Evolutionary conservation across 73 alveolate species (phyloP).

Genomic region (Paramecium octaurelia): DNA sequence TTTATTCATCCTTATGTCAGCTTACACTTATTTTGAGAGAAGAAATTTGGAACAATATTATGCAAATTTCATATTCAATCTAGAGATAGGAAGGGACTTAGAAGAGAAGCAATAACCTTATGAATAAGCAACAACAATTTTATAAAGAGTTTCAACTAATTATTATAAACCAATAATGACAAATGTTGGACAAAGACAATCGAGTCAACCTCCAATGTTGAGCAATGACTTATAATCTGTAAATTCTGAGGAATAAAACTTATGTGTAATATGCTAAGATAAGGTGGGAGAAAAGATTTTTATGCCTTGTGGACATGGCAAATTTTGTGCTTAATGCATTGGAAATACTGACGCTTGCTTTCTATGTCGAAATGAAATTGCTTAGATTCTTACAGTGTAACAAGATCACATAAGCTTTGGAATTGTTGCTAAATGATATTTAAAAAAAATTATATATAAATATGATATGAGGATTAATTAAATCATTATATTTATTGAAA

Average conservation of each 20-base stretch:
- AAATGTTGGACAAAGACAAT: not conserved
- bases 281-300: not conserved
- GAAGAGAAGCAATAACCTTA: not conserved
- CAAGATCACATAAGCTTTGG: not conserved
- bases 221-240: not conserved
- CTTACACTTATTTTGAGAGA: not conserved
- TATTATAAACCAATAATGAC: slow-evolving; percentile 12
- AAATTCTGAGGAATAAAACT: not conserved
- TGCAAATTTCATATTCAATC: not conserved
- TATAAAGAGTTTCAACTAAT: slow-evolving; percentile 14
- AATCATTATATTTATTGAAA: not conserved
- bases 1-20: not conserved
- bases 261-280: slow-evolving; percentile 2
- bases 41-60: not conserved
- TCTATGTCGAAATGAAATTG: not conserved
- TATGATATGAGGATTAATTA: not conserved
- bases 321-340: not conserved
- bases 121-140: not conserved
- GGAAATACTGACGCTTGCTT: not conserved
- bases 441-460: too few species aligned
- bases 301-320: slow-evolving; percentile 48
- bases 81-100: not conserved
- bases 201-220: not conserved
- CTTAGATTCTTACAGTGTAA: not conserved
- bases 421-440: not conserved